Evolutionary conservation across 2,329 filamentous ascomycete species (phyloP), one percentile per base, ranked within the genome.

Genomic region (Berkeleyomyces basicola): DNA sequence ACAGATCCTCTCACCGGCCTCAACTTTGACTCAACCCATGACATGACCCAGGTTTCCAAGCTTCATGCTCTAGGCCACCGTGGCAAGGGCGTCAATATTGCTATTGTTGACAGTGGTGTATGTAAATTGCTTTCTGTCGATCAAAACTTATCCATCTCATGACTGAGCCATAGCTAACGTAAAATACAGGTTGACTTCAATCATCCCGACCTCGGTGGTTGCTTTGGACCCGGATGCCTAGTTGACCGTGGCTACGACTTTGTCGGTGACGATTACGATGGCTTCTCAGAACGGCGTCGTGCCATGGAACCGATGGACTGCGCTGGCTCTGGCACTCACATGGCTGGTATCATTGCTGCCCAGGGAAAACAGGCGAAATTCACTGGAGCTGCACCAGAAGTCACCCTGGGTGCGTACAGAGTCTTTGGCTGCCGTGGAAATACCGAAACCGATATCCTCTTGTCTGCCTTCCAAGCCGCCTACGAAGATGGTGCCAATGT

Each of bases 151-250:
- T 11, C 14, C 4, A 3, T 9, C 33, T 23, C 2, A 23, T 31
- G 3, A 11, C 23, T 4, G 47, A 9, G 42, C 2, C 36, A 46
- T 3, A 42, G 2, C 33, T 1, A 42, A 23, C 23, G 23, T 23
- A 23, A 23, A 23, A 23, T 23, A 23, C 23, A 23, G 23, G 53
- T 84, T 51, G 83, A 86, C 68, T 86, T 85, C 68, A 76, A 72
- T 0, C 83, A 86, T 67, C 79, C 82, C 1, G 80, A 81, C 16
- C 76, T 86, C 0, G 84, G 84, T 40, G 82, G 82, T 58, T 83
- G 83, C 67, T 86, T 85, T 68, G 84, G 83, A 1, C 68, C 74
- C 0, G 80, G 77, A 7, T 84, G 78, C 66, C 73, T 84, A 42
- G 79, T 86, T 14, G 74, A 75, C 2, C 79, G 77, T 63, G 83